A percentile compares a stretch with the other conserved stretches of the same genome.
These are phyloP conservation scores for Fusarium nematophilum DNA, from an alignment of 2,329 filamentous ascomycete species.

Conservation along the genomic window DNA sequence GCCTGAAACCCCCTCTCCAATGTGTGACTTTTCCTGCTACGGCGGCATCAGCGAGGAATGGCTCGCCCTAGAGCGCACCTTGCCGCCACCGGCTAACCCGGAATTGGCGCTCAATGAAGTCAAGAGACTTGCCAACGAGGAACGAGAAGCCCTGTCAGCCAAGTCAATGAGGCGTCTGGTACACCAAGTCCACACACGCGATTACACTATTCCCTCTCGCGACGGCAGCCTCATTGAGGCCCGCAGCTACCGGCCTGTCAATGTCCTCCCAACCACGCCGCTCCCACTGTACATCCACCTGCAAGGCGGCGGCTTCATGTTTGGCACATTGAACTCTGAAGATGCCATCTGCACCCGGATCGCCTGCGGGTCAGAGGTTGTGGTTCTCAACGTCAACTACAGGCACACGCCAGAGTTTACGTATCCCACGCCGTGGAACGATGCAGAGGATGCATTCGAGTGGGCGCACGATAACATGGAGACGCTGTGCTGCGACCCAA, in stretches of 20 bases:
- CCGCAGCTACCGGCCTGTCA: conserved; percentile 35
- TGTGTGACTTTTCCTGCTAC: conserved; percentile 51
- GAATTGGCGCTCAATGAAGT: conserved; percentile 24
- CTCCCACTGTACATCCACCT: conserved; percentile 64
- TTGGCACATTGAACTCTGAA: conserved; percentile 65
- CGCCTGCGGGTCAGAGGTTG: conserved; percentile 53
- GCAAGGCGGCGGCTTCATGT: conserved; percentile 67
- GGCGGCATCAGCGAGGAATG: conserved; percentile 57
- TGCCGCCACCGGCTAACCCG: conserved; percentile 12
- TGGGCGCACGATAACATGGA: conserved; percentile 59
- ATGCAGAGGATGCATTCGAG: conserved; percentile 64
- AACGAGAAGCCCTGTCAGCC: conserved; percentile 19
- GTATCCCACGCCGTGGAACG: conserved; percentile 65
- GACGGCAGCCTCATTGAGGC: conserved; percentile 33
- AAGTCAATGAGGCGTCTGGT: conserved; percentile 17
- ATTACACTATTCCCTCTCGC: conserved; percentile 43
- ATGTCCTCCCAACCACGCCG: conserved; percentile 41
- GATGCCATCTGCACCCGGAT: conserved; percentile 63
- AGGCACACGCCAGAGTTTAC: conserved; percentile 66
- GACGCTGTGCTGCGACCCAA: neutral
- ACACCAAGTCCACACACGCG: conserved; percentile 46
- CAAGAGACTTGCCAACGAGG: conserved; percentile 23
- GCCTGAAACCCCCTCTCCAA: conserved; percentile 2
- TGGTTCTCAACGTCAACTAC: conserved; percentile 68
- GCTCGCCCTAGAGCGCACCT: conserved; percentile 50